Conservation (phyloP, 345 rosid species). For the Laguncularia racemosa region DNA sequence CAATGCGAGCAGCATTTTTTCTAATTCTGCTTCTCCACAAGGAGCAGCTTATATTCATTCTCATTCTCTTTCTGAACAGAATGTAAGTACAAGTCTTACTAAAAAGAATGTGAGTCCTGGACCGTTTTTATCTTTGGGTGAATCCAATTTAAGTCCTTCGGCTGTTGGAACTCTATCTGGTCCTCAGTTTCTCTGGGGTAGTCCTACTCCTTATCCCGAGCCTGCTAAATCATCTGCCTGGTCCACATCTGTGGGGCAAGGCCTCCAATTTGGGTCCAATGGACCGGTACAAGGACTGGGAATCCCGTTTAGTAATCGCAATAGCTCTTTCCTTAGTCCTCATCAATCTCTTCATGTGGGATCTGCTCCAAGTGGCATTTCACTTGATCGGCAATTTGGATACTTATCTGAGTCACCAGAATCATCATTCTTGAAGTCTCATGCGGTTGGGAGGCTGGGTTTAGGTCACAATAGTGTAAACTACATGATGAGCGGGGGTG, state of each 20-base stretch:
- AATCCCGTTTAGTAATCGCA: slow-evolving; percentile 42
- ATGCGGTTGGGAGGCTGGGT: slow-evolving; percentile 18
- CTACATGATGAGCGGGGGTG: slow-evolving; percentile 19
- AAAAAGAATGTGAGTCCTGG: slow-evolving; percentile 18
- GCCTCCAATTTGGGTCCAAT: slow-evolving; percentile 29
- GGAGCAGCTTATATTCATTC: slow-evolving; percentile 45
- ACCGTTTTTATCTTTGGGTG: slow-evolving; percentile 35
- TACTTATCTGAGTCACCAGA: slow-evolving; percentile 41
- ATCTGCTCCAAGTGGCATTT: slow-evolving; percentile 83
- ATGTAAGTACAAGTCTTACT: slow-evolving; percentile 13
- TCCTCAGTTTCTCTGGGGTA: slow-evolving; percentile 92
- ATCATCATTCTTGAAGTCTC: slow-evolving; percentile 23
- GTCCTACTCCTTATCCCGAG: slow-evolving; percentile 49
- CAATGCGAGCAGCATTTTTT: slow-evolving; percentile 35
- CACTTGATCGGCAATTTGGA: slow-evolving; percentile 49
- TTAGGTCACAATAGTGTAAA: slow-evolving; percentile 16
- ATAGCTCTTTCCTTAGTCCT: slow-evolving; percentile 48
- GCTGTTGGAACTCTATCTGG: slow-evolving; percentile 69
- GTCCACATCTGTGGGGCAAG: slow-evolving; percentile 39
- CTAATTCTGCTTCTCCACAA: slow-evolving; percentile 30
- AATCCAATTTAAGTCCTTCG: slow-evolving; percentile 45
- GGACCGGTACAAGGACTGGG: slow-evolving; percentile 31
- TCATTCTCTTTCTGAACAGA: slow-evolving; percentile 48
- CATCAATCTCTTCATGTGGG: slow-evolving; percentile 73
- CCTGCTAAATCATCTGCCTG: slow-evolving; percentile 50